phyloP scores from a whole-genome alignment of 371 early-diverging fungal genomes.

The Rhizopus sp. region DNA sequence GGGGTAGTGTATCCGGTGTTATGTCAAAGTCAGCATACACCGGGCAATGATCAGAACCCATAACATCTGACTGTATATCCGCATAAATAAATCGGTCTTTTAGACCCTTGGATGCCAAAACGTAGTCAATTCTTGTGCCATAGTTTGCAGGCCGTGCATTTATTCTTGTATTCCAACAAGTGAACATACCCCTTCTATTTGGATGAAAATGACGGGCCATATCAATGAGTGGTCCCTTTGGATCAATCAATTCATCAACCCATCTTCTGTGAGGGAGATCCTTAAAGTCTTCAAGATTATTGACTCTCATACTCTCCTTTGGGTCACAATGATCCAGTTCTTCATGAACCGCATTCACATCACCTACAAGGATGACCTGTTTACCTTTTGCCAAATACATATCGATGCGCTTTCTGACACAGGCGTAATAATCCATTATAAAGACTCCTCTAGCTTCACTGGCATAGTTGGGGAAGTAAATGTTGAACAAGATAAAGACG shows the following conservation, averaged over 20 bases:
- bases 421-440: slow-evolving; percentile 67
- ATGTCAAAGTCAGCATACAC: slow-evolving; percentile 60
- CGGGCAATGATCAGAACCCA: slow-evolving; percentile 94
- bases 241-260: slow-evolving; percentile 64
- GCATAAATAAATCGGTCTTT: slow-evolving; percentile 56
- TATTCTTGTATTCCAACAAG: slow-evolving; percentile 80
- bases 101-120: slow-evolving; percentile 66
- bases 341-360: slow-evolving; percentile 77
- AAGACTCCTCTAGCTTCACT: slow-evolving; percentile 59
- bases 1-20: slow-evolving; percentile 6
- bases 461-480: slow-evolving; percentile 78
- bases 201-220: slow-evolving; percentile 55
- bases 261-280: slow-evolving; percentile 71
- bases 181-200: slow-evolving; percentile 54
- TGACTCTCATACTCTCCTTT: slow-evolving; percentile 56
- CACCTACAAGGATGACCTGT: slow-evolving; percentile 77
- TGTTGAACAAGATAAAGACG: slow-evolving; percentile 78
- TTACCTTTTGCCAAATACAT: slow-evolving; percentile 54
- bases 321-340: slow-evolving; percentile 85
- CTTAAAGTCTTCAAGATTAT: slow-evolving; percentile 58
- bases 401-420: slow-evolving; percentile 56
- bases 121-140: slow-evolving; percentile 83
- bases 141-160: slow-evolving; percentile 68
- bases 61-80: slow-evolving; percentile 62
- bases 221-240: slow-evolving; percentile 61